Evolutionary conservation across 2,329 filamentous ascomycete species (phyloP), one percentile per base, ranked within the genome.

Genomic region (Talaromyces verruculosus): DNA sequence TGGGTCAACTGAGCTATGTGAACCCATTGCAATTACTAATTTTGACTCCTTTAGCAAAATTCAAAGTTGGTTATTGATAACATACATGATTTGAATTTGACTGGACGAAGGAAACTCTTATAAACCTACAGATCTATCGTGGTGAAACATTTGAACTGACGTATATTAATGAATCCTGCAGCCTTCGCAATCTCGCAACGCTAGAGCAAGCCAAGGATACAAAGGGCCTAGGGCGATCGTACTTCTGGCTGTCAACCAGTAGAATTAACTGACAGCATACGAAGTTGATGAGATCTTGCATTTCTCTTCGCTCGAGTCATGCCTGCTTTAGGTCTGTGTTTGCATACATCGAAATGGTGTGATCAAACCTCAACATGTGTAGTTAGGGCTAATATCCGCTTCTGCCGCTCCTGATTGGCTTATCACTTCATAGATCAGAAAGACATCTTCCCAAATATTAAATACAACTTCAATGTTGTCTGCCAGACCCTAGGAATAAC

Each of bases 101-200:
- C 2, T 4, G 17, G 13, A 28, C 4, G 22, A 28, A 49, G 45
- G 5, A 5, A 25, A 7, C 2, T 28, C 22, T 17, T 15, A 49
- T 47, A 47, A 13, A 13, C 8, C 3, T 47, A 43, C 6, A 22
- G 43, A 25, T 28, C 0, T 28, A 49, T 49, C 22, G 5, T n/a
- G 7, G 3, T 11, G 17, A 33, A n/a, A 3, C 25, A 25, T 25
- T 25, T 25, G 25, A 25, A n/a, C 15, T n/a, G 25, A n/a, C 17
- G 30, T 35, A 11, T 19, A 22, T 17, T 7, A 33, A 19, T 2
- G 17, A 55, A 55, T 55, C 17, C 51, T 55, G 51, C 30, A 55
- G 51, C 51, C 51, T 55, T 55, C 51, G 51, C 51, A 55, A 55
- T 11, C 51, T 55, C 51, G 51, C 28, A 55, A 55, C 49, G 49